Conservation (phyloP, 169 alveolate species). For the Plasmodium blacklocki region DNA sequence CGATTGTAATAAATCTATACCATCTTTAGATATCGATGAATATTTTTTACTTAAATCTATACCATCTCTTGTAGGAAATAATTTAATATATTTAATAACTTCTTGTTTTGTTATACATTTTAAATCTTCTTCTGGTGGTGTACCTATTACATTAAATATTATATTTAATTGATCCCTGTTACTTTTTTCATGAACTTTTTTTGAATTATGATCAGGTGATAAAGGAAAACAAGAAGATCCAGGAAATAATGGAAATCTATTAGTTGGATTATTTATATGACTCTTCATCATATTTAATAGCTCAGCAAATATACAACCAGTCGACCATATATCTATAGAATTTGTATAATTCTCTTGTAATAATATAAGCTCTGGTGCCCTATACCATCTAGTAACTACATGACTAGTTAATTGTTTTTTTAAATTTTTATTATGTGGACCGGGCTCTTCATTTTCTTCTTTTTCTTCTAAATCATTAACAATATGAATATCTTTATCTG, state of each 20-base stretch:
- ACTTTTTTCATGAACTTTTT: slow-evolving; percentile 83
- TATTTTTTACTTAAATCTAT: slow-evolving; percentile 85
- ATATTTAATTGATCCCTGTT: slow-evolving; percentile 95
- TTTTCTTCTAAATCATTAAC: slow-evolving; percentile 66
- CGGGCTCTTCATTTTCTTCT: slow-evolving; percentile 76
- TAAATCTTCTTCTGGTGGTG: slow-evolving; percentile 96
- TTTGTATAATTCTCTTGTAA: slow-evolving; percentile 97
- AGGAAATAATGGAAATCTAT: slow-evolving; percentile 97
- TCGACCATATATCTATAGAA: slow-evolving; percentile 99
- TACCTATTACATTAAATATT: slow-evolving; percentile 97
- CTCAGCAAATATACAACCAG: slow-evolving; percentile 98
- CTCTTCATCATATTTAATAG: slow-evolving; percentile 94
- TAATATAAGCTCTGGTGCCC: slow-evolving; percentile 99
- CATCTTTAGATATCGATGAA: slow-evolving; percentile 91
- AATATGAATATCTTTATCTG: slow-evolving; percentile 48
- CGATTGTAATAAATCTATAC: slow-evolving; percentile 91
- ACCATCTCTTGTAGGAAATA: slow-evolving; percentile 86
- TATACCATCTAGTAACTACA: slow-evolving; percentile 98
- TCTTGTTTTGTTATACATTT: slow-evolving; percentile 91
- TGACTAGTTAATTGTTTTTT: slow-evolving; percentile 98
- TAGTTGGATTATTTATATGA: slow-evolving; percentile 94
- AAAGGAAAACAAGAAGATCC: slow-evolving; percentile 97
- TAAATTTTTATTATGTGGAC: slow-evolving; percentile 81
- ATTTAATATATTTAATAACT: slow-evolving; percentile 88
- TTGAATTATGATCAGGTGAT: slow-evolving; percentile 93